phyloP scores from a whole-genome alignment of 805 yeast genomes.

The Wickerhamiella parazyma region DNA sequence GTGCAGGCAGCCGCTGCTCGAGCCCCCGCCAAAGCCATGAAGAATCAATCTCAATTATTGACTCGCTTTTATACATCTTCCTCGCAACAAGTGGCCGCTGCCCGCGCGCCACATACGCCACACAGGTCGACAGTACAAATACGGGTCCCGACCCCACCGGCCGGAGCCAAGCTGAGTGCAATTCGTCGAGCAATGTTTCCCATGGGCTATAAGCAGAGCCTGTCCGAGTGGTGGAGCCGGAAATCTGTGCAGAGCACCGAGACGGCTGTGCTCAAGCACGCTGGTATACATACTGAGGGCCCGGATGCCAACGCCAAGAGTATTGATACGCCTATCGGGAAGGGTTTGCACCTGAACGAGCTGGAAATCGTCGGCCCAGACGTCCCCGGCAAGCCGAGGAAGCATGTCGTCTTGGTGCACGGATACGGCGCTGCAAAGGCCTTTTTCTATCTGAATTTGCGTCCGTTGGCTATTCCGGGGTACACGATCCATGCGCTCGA shows the following conservation, averaged over 20 bases:
- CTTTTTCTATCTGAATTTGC: conserved; percentile 60
- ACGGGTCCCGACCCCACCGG: conserved; percentile 25
- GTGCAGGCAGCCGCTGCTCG: too few relatives aligned
- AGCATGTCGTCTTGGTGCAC: conserved; percentile 62
- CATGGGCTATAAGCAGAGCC: conserved; percentile 27
- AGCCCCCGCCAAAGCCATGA: too few relatives aligned
- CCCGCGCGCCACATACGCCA: neutral
- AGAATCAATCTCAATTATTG: too few relatives aligned
- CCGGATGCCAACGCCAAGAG: conserved; percentile 12
- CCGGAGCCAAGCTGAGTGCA: conserved; percentile 24
- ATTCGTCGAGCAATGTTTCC: conserved; percentile 25
- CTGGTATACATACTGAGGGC: conserved; percentile 34
- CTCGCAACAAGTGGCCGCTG: neutral
- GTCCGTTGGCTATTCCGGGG: conserved; percentile 29
- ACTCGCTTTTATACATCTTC: neutral
- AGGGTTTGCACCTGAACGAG: conserved; percentile 49
- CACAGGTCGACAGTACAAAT: neutral
- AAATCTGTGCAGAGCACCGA: conserved; percentile 31
- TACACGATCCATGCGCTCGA: conserved; percentile 83
- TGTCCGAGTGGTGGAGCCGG: conserved; percentile 33
- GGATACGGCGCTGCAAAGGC: conserved; percentile 92
- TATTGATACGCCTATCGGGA: conserved; percentile 31
- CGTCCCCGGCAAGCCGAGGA: conserved; percentile 22
- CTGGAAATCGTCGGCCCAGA: conserved; percentile 34
- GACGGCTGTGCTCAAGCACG: conserved; percentile 36